Conservation (phyloP, 2,329 filamentous ascomycete genomes). For the Penicillium vulpinum region DNA sequence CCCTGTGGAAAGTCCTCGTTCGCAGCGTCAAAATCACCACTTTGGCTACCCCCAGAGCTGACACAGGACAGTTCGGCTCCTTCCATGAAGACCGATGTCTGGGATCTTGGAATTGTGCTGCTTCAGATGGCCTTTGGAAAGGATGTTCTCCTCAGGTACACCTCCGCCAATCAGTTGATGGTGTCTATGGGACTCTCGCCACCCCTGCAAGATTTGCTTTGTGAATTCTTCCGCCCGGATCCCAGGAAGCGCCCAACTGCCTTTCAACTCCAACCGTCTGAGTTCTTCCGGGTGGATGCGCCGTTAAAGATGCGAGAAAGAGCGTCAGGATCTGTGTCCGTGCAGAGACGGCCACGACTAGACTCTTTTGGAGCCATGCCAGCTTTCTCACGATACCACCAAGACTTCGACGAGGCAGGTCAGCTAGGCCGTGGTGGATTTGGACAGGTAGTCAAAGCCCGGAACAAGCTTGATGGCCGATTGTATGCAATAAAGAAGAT, state of each 20-base stretch:
- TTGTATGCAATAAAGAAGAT: constrained; percentile 98
- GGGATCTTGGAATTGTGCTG: constrained; percentile 90
- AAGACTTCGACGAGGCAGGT: constrained; percentile 88
- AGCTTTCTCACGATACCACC: constrained; percentile 72
- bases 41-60: constrained; percentile 82
- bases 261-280: constrained; percentile 66
- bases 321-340: constrained; percentile 46
- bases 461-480: constrained; percentile 89
- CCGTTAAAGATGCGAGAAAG: constrained; percentile 40
- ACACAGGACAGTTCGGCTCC: constrained; percentile 55
- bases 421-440: constrained; percentile 91
- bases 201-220: constrained; percentile 74
- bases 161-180: constrained; percentile 73
- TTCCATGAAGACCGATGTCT: constrained; percentile 82
- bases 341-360: constrained; percentile 56
- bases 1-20: constrained; percentile 43
- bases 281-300: constrained; percentile 45
- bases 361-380: constrained; percentile 61
- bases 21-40: constrained; percentile 69
- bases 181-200: constrained; percentile 70
- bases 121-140: constrained; percentile 92
- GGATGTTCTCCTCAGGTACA: constrained; percentile 72
- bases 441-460: constrained; percentile 91
- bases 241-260: constrained; percentile 81
- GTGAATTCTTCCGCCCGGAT: constrained; percentile 81